Conservation (phyloP, 352 stramenopile genomes). For the Aphanomyces stellatus region DNA sequence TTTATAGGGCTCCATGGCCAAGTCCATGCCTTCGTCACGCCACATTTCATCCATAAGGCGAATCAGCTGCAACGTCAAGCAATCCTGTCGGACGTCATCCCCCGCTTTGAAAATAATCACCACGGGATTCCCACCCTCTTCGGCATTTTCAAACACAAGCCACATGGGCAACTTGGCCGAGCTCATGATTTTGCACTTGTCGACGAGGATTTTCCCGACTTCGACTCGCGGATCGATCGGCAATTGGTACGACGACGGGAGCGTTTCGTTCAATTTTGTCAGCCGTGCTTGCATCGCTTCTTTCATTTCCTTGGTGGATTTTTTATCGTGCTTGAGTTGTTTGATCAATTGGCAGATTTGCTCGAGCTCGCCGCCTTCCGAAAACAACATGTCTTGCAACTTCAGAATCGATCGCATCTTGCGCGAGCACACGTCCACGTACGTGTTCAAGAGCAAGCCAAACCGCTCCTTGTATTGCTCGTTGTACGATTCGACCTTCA, state of each 20-base stretch:
- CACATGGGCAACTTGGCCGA: conserved; percentile 83
- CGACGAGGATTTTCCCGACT: conserved; percentile 80
- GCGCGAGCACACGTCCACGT: conserved; percentile 74
- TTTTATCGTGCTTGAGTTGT: conserved; percentile 15
- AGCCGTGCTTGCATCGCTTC: conserved; percentile 72
- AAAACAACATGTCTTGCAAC: conserved; percentile 82
- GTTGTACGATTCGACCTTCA: conserved; percentile 85
- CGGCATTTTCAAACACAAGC: conserved; percentile 83
- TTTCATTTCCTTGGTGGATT: conserved; percentile 82
- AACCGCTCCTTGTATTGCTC: conserved; percentile 70
- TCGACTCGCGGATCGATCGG: conserved; percentile 80
- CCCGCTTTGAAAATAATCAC: conserved; percentile 91
- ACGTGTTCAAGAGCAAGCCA: conserved; percentile 72
- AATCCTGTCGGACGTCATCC: conserved; percentile 92
- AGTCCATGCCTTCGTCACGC: conserved; percentile 85
- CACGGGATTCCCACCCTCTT: conserved; percentile 52
- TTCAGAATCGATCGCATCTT: conserved; percentile 90
- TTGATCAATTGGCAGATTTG: conserved; percentile 67
- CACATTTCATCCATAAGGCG: conserved; percentile 91
- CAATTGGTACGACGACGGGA: conserved; percentile 83
- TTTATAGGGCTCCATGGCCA: conserved; percentile 88
- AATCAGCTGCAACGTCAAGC: conserved; percentile 88
- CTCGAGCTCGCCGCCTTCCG: conserved; percentile 64
- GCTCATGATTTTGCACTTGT: conserved; percentile 84
- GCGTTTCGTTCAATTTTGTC: conserved; percentile 65